Evolutionary conservation across 2,329 filamentous ascomycete genomes (phyloP).

Genomic region (Aspergillus tubingensis): DNA sequence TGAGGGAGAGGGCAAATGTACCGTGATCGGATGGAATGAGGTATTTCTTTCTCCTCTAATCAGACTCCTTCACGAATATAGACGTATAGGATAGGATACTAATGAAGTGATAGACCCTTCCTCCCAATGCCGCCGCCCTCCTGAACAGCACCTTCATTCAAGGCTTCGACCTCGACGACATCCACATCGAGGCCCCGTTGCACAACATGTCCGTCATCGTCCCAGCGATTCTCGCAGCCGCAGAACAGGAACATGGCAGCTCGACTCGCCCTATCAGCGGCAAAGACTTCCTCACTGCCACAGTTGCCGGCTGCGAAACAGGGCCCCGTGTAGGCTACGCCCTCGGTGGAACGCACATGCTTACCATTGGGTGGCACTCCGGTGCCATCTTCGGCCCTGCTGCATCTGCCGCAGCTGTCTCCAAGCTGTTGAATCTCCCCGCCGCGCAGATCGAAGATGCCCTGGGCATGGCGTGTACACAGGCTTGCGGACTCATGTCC

Average conservation of each 20-base stretch:
- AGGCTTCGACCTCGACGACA: constrained; percentile 50
- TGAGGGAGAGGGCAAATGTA: constrained; percentile 33
- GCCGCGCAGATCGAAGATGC: constrained; percentile 36
- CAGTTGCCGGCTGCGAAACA: constrained; percentile 44
- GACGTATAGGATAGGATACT: no score
- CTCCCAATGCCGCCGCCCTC: constrained; percentile 42
- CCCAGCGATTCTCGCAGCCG: constrained; percentile 44
- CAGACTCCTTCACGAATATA: no score
- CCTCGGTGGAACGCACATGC: constrained; percentile 42
- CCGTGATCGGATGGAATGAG: constrained; percentile 18
- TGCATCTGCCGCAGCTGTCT: constrained; percentile 34
- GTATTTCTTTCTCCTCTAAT: constrained; percentile 2
- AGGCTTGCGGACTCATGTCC: constrained; percentile 45
- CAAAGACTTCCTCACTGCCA: constrained; percentile 36
- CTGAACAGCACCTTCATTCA: constrained; percentile 50
- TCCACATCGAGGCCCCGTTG: constrained; percentile 43
- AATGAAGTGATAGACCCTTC: constrained; percentile 30
- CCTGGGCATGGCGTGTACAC: constrained; percentile 45
- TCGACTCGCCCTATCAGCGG: constrained; percentile 22
- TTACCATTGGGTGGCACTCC: constrained; percentile 45
- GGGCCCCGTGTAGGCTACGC: constrained; percentile 42
- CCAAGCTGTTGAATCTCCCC: constrained; percentile 36
- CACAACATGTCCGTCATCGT: constrained; percentile 43
- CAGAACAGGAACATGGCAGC: neutral
- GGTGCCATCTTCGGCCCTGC: constrained; percentile 44